Evolutionary conservation across 2,329 filamentous ascomycete species (phyloP).

Genomic region (Penicillium capsulatum): DNA sequence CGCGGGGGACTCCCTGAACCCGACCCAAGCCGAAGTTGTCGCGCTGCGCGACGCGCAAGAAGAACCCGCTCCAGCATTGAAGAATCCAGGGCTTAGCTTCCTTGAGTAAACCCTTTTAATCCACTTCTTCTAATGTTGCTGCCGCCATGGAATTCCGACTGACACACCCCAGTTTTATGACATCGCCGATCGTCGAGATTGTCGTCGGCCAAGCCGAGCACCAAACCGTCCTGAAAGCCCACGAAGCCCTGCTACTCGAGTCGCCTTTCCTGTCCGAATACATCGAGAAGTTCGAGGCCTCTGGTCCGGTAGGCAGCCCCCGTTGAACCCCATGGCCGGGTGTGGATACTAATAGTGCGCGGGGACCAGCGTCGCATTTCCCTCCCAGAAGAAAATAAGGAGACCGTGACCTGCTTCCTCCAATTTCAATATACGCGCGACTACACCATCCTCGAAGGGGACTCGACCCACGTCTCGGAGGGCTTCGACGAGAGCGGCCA

Average conservation of each 20-base stretch:
- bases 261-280: slow-evolving; percentile 70
- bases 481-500: slow-evolving; percentile 79
- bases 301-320: slow-evolving; percentile 53
- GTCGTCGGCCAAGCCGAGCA: slow-evolving; percentile 59
- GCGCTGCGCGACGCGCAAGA: slow-evolving; percentile 19
- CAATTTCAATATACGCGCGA: slow-evolving; percentile 81
- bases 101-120: slow-evolving; percentile 25
- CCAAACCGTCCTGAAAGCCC: slow-evolving; percentile 66
- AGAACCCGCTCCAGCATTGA: slow-evolving; percentile 15
- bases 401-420: slow-evolving; percentile 72
- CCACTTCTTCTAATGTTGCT: background rate
- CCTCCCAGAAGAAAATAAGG: slow-evolving; percentile 63
- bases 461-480: too few species aligned
- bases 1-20: too few species aligned
- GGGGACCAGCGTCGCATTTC: slow-evolving; percentile 60
- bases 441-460: slow-evolving; percentile 62
- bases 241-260: slow-evolving; percentile 69
- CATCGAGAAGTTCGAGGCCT: slow-evolving; percentile 58
- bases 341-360: slow-evolving; percentile 1
- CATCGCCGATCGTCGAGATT: slow-evolving; percentile 65
- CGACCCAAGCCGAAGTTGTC: slow-evolving; percentile 5
- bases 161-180: slow-evolving; percentile 50
- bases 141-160: slow-evolving; percentile 3
- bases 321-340: background rate
- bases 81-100: slow-evolving; percentile 24